phyloP scores from a whole-genome alignment of 2,329 filamentous ascomycete species.

The Trichoderma aggressivum region DNA sequence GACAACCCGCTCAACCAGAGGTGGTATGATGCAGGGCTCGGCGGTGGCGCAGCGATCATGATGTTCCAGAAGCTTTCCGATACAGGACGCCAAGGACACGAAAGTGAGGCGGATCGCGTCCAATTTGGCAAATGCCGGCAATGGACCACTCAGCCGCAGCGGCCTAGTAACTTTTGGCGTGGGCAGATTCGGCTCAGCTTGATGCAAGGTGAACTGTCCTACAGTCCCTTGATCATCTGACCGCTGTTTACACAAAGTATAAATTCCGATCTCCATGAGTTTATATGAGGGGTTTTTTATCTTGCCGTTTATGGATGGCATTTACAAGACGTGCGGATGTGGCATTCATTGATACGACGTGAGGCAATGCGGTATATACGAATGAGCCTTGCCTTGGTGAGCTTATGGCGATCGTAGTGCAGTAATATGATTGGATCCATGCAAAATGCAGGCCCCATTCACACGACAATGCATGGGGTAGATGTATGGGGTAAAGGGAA shows the following conservation, averaged over 20 bases:
- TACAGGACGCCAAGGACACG: background rate
- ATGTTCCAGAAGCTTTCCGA: constrained; percentile 4
- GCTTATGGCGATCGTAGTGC: background rate
- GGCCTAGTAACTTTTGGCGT: background rate
- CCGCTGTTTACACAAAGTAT: background rate
- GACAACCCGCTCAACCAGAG: background rate
- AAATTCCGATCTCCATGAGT: background rate
- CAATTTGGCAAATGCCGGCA: background rate
- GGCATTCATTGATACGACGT: background rate
- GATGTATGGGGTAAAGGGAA: background rate
- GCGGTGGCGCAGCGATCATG: constrained; percentile 1
- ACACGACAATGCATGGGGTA: background rate
- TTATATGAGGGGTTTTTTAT: background rate
- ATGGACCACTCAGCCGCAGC: constrained; percentile 1
- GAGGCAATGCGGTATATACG: background rate
- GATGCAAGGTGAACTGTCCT: background rate
- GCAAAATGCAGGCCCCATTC: background rate
- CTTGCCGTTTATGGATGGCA: background rate
- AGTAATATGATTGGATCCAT: background rate
- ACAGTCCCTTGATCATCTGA: background rate
- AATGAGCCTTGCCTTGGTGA: background rate
- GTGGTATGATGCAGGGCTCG: background rate
- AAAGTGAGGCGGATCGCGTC: background rate
- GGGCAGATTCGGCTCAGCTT: constrained; percentile 5
- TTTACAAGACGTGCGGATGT: background rate